Evolutionary conservation across 2,329 filamentous ascomycete genomes (phyloP).

Genomic region (Seiridium cupressi): DNA sequence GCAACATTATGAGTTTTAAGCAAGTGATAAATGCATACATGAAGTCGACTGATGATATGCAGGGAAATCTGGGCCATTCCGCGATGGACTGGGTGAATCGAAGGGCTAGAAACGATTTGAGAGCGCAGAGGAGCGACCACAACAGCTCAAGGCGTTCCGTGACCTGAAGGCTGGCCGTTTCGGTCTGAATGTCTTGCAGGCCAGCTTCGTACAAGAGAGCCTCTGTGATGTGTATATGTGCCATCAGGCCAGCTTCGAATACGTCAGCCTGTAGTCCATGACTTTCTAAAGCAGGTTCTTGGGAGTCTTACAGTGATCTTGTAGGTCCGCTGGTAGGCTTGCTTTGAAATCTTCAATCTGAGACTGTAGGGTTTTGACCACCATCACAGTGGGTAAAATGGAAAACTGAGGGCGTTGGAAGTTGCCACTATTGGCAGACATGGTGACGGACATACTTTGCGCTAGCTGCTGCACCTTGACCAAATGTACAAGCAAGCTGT

Average conservation of each 20-base stretch:
- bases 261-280: neutral
- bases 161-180: conserved; percentile 27
- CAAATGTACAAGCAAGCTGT: conserved; percentile 42
- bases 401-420: conserved; percentile 22
- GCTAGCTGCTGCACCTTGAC: conserved; percentile 46
- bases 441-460: conserved; percentile 42
- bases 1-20: conserved; percentile 45
- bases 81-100: conserved; percentile 18
- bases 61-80: conserved; percentile 38
- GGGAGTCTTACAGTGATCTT: conserved; percentile 29
- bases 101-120: conserved; percentile 37
- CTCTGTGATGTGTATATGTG: conserved; percentile 44
- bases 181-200: conserved; percentile 36
- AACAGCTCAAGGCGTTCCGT: conserved; percentile 43
- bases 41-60: conserved; percentile 45
- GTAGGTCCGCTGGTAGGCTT: conserved; percentile 32
- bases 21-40: conserved; percentile 44
- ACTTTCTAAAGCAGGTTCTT: neutral
- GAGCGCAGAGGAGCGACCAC: conserved; percentile 40
- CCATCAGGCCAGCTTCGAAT: conserved; percentile 33
- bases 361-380: conserved; percentile 42
- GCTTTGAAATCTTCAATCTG: conserved; percentile 38
- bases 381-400: conserved; percentile 34
- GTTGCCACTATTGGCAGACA: conserved; percentile 22
- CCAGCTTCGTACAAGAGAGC: conserved; percentile 46